Conservation (phyloP, 1,139 yeast genomes). For the Scheffersomyces lignicola region DNA sequence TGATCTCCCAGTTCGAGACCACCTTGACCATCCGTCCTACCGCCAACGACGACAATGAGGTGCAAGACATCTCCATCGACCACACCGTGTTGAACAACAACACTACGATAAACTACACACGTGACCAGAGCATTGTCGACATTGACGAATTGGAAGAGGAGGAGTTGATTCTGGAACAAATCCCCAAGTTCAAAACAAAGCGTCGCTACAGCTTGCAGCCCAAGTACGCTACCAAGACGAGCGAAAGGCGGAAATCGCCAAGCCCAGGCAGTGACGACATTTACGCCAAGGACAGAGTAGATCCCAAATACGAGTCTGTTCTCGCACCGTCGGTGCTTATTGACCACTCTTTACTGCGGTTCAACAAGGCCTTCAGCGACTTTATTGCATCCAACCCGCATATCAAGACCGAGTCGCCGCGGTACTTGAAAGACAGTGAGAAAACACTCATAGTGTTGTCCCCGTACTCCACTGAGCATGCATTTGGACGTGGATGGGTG, state of each 20-base stretch:
- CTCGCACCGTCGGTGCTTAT: constrained; percentile 35
- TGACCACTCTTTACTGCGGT: constrained; percentile 38
- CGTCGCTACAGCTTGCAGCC: constrained; percentile 33
- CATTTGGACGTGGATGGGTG: constrained; percentile 77
- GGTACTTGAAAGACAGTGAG: constrained; percentile 42
- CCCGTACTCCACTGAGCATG: constrained; percentile 65
- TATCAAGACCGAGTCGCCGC: constrained; percentile 51
- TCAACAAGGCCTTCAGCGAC: constrained; percentile 42
- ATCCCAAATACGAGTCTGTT: constrained; percentile 24
- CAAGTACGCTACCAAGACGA: constrained; percentile 20
- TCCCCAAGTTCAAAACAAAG: constrained; percentile 38
- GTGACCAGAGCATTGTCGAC: constrained; percentile 35
- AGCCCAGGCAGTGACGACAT: constrained; percentile 17
- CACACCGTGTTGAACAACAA: constrained; percentile 36
- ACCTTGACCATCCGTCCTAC: constrained; percentile 47
- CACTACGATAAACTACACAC: constrained; percentile 26
- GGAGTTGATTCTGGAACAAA: constrained; percentile 30
- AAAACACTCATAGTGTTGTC: constrained; percentile 57
- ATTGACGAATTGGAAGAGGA: constrained; percentile 38
- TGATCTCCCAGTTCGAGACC: constrained; percentile 50
- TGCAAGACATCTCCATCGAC: constrained; percentile 43
- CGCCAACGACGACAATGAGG: constrained; percentile 36
- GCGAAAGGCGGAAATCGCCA: constrained; percentile 11
- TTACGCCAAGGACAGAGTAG: constrained; percentile 14
- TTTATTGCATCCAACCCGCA: constrained; percentile 58